Evolutionary conservation across 345 rosid species (phyloP), one percentile per base, ranked within the genome.

Genomic region (Murraya paniculata): DNA sequence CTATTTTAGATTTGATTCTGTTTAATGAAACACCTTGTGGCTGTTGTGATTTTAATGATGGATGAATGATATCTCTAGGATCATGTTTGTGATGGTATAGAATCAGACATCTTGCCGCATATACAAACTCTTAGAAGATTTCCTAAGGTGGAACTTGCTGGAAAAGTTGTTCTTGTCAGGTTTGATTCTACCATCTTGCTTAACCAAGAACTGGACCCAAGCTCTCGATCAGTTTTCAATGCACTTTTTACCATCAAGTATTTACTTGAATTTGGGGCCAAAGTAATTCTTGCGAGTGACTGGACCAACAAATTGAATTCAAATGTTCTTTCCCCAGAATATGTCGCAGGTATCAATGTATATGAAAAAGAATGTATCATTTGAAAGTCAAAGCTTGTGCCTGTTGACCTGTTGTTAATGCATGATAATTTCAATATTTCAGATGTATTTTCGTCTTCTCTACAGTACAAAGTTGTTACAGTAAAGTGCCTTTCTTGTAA

Each of bases 161-260:
- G 68, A 38, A 91, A 87, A 88, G 90, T 91, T 85, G 92, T 85
- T 62, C 82, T 91, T 87, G 91, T 91, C 79, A 91, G 93, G 76
- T 90, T 91, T 80, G 95, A 91, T 78, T 82, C 87, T 59, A 57
- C 78, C 78, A 68, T 84, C 75, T 79, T 91, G 78, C 85, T 91
- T 50, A 71, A 56, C 21, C 85, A 87, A 80, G 84, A 82, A 28
- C 72, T 68, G 61, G 85, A 84, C 76, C 77, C 21, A 72, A 81
- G 79, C 58, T 84, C 81, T 58, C 79, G 19, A 27, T 81, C 86
- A 57, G 79, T 80, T 57, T 87, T 82, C 2, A 77, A 41, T 73
- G 87, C 93, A 50, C 58, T 89, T 81, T 61, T 53, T 78, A 91
- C 90, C 28, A 81, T 91, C 68, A 79, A 77, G 71, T 88, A 90